phyloP scores from a whole-genome alignment of 2,329 filamentous ascomycete species.

The Diaporthe velutina region DNA sequence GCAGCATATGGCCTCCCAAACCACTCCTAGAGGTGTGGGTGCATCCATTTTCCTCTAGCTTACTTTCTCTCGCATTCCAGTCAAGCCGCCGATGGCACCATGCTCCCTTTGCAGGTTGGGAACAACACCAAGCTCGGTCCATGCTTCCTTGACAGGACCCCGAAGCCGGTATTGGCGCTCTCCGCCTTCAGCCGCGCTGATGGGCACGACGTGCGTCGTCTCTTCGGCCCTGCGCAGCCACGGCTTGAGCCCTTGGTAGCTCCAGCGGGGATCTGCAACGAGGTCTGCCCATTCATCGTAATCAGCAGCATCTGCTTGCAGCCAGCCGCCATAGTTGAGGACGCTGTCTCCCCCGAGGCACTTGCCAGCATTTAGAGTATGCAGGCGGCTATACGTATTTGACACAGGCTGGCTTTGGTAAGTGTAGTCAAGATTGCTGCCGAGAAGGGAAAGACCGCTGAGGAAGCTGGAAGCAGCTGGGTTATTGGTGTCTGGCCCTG shows the following conservation, averaged over 20 bases:
- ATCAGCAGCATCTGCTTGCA: slow-evolving; percentile 44
- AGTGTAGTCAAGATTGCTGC: slow-evolving; percentile 43
- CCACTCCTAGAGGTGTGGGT: too few relatives aligned
- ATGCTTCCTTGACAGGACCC: slow-evolving; percentile 51
- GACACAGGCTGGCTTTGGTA: slow-evolving; percentile 44
- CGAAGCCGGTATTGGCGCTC: slow-evolving; percentile 55
- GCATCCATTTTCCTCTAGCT: too few relatives aligned
- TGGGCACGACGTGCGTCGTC: slow-evolving; percentile 49
- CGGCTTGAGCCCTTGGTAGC: slow-evolving; percentile 58
- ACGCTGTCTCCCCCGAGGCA: slow-evolving; percentile 45
- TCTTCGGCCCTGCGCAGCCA: slow-evolving; percentile 58
- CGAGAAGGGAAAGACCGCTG: slow-evolving; percentile 42
- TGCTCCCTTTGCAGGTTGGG: slow-evolving; percentile 47
- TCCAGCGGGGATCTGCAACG: slow-evolving; percentile 56
- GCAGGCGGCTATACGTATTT: slow-evolving; percentile 40
- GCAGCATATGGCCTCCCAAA: too few relatives aligned
- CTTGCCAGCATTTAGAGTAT: slow-evolving; percentile 42
- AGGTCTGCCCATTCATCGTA: slow-evolving; percentile 43
- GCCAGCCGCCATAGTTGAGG: slow-evolving; percentile 46
- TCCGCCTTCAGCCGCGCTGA: slow-evolving; percentile 42
- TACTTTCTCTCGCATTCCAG: slow-evolving; percentile 47
- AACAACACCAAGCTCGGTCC: slow-evolving; percentile 55
- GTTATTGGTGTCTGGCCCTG: slow-evolving; percentile 44
- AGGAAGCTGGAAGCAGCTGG: slow-evolving; percentile 42
- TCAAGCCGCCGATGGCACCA: slow-evolving; percentile 50